Conservation (phyloP, 208 protist genomes). For the Trichomonas gallinae region DNA sequence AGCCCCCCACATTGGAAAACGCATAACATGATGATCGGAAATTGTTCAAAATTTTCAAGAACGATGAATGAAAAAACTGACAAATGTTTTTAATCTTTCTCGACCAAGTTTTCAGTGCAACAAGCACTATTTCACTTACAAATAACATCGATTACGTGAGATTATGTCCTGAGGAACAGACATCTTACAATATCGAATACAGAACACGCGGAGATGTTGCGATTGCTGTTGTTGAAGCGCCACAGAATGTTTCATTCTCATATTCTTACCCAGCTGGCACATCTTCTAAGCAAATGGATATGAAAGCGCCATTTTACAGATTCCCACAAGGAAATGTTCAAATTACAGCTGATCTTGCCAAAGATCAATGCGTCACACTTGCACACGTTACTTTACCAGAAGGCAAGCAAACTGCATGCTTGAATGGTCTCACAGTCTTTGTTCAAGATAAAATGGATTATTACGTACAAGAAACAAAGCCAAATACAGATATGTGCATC, state of each 20-base stretch:
- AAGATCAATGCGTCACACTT: background rate
- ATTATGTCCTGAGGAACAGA: background rate
- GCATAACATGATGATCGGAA: no score
- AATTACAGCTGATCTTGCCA: background rate
- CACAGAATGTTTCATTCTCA: background rate
- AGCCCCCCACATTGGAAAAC: no score
- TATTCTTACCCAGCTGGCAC: background rate
- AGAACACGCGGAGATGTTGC: background rate
- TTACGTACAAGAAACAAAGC: background rate
- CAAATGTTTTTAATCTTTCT: background rate
- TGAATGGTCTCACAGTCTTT: background rate
- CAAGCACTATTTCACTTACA: background rate
- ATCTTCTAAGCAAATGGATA: background rate
- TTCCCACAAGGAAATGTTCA: background rate
- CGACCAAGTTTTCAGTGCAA: background rate
- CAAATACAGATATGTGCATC: background rate
- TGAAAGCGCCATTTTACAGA: background rate
- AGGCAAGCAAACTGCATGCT: background rate
- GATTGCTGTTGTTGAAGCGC: background rate
- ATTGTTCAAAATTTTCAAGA: no score
- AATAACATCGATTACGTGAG: background rate
- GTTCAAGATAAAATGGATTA: background rate
- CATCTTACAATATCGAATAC: background rate
- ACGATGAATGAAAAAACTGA: background rate
- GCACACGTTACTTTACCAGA: background rate